A percentile compares a stretch with the other conserved stretches of the same genome.
phyloP scores from a whole-genome alignment of 495 filamentous ascomycete genomes.

The Daldinia decipiens region DNA sequence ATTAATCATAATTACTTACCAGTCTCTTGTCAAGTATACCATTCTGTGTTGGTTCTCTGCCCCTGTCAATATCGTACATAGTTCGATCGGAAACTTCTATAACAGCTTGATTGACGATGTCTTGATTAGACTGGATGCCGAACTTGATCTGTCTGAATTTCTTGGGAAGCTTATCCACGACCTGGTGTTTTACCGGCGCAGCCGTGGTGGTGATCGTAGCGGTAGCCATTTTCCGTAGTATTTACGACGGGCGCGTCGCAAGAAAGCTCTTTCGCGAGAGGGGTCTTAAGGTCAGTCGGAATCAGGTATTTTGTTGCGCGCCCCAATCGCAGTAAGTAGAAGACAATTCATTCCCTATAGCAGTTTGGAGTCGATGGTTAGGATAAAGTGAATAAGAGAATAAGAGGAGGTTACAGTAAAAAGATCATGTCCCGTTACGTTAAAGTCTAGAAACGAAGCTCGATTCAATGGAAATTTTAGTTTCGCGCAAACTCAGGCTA shows the following conservation, averaged over 20 bases:
- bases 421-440: background rate
- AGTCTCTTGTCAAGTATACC: slow-evolving; percentile 87
- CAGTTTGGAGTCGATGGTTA: background rate
- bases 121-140: slow-evolving; percentile 90
- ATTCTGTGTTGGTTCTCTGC: slow-evolving; percentile 74
- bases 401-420: background rate
- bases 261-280: slow-evolving; percentile 3
- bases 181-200: slow-evolving; percentile 79
- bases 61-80: slow-evolving; percentile 85
- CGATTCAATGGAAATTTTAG: slow-evolving; percentile 19
- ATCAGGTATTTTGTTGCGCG: slow-evolving; percentile 13
- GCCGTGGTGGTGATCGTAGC: slow-evolving; percentile 24
- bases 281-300: slow-evolving; percentile 17
- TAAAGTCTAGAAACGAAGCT: slow-evolving; percentile 12
- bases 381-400: background rate
- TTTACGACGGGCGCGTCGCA: slow-evolving; percentile 6
- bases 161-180: slow-evolving; percentile 87
- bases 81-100: slow-evolving; percentile 90
- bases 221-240: slow-evolving; percentile 37
- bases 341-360: slow-evolving; percentile 17
- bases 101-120: slow-evolving; percentile 93
- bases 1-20: slow-evolving; percentile 49
- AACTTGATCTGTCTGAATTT: slow-evolving; percentile 93
- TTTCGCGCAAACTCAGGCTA: slow-evolving; percentile 31
- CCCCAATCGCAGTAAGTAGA: slow-evolving; percentile 8